Percentiles rank a stretch among this genome's conserved stretches.
These are phyloP conservation scores for Cunninghamia lanceolata DNA, from an alignment of 75 land plant species.

Conservation along the genomic window DNA sequence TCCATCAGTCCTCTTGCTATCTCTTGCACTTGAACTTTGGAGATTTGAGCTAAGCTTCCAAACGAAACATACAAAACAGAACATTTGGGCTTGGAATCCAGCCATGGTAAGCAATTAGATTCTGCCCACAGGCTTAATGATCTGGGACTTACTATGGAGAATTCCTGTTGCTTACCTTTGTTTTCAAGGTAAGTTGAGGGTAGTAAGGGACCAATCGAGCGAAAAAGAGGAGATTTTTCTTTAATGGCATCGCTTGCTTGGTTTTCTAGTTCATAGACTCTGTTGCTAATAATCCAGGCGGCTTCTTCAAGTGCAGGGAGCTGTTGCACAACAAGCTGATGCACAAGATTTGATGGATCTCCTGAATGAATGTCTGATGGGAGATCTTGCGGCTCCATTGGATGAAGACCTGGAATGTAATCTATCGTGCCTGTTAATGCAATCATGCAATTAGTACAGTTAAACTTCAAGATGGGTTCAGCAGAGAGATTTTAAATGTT, in stretches of 20 bases:
- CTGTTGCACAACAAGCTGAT: neutral
- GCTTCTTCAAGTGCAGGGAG: neutral
- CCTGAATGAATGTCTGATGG: neutral
- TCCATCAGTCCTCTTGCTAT: conserved; percentile 37
- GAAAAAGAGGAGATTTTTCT: neutral
- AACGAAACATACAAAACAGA: conserved; percentile 28
- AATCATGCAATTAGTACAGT: neutral
- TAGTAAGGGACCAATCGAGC: neutral
- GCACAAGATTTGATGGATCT: neutral
- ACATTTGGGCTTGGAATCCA: conserved; percentile 6
- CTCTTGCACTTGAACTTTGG: conserved; percentile 16
- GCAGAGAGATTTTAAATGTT: too few species aligned
- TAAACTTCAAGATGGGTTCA: too few species aligned
- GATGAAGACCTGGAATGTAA: conserved; percentile 13
- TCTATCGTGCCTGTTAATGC: neutral
- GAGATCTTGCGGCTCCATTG: neutral
- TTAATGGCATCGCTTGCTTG: neutral
- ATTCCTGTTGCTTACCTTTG: neutral
- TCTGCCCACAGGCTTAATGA: conserved; percentile 6
- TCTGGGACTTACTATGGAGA: neutral
- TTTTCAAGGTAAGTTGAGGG: neutral
- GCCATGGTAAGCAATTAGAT: conserved; percentile 11
- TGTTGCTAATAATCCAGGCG: conserved; percentile 1
- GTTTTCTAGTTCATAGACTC: conserved; percentile 13
- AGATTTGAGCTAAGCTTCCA: conserved; percentile 20